phyloP scores from a whole-genome alignment of 2,329 filamentous ascomycete species.

The Lecanicillium sp. region DNA sequence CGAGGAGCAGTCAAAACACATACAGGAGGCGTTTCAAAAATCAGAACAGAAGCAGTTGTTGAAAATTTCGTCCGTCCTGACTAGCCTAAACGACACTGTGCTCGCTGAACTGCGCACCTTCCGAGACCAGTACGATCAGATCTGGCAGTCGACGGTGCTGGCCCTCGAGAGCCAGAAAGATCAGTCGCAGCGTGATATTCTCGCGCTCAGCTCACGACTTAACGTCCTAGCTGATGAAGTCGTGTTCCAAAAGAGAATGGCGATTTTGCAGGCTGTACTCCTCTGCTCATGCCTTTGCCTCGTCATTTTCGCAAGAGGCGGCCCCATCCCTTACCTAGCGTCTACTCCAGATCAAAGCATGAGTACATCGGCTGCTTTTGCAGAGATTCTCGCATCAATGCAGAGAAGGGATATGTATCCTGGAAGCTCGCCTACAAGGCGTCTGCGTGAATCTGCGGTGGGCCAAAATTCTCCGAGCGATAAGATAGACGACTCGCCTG shows the following conservation, averaged over 20 bases:
- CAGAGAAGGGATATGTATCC: slow-evolving; percentile 9
- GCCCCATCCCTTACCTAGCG: slow-evolving; percentile 26
- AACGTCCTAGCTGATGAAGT: slow-evolving; percentile 92
- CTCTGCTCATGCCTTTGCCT: slow-evolving; percentile 80
- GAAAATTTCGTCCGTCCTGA: slow-evolving; percentile 77
- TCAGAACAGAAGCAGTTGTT: slow-evolving; percentile 80
- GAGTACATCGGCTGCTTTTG: slow-evolving; percentile 13
- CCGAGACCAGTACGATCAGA: slow-evolving; percentile 83
- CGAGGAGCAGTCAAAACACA: slow-evolving; percentile 85
- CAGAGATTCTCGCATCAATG: slow-evolving; percentile 13
- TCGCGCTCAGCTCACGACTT: slow-evolving; percentile 72
- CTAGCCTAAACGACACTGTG: slow-evolving; percentile 81
- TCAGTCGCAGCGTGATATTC: slow-evolving; percentile 73
- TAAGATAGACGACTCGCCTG: no score
- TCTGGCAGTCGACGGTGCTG: slow-evolving; percentile 93
- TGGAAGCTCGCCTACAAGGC: slow-evolving; percentile 1
- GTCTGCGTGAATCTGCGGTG: neutral
- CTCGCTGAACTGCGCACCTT: slow-evolving; percentile 71
- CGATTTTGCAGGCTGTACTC: slow-evolving; percentile 82
- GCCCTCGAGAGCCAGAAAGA: slow-evolving; percentile 85
- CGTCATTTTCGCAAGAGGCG: slow-evolving; percentile 67
- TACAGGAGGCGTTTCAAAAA: slow-evolving; percentile 78
- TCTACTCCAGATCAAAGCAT: slow-evolving; percentile 20
- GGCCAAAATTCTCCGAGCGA: neutral
- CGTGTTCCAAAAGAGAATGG: slow-evolving; percentile 80